phyloP scores from a whole-genome alignment of 148 eudicot species.

The Euryodendron excelsum region DNA sequence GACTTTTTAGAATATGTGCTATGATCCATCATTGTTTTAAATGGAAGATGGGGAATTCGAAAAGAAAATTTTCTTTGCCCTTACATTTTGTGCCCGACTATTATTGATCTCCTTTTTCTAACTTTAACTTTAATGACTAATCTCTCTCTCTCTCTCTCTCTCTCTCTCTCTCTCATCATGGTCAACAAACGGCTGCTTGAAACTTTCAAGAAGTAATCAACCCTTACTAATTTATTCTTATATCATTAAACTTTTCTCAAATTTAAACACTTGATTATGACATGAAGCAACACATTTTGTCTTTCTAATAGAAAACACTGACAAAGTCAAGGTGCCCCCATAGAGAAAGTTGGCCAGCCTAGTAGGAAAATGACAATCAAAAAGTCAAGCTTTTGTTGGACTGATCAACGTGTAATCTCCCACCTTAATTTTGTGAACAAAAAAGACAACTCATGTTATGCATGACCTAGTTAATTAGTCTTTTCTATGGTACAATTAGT shows the following conservation, averaged over 20 bases:
- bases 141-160: too few species aligned
- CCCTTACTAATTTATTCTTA: neutral
- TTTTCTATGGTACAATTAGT: too few species aligned
- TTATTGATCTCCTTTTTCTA: neutral
- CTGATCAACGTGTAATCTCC: too few species aligned
- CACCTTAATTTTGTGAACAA: too few species aligned
- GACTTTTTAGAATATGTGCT: too few species aligned
- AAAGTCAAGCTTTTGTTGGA: neutral
- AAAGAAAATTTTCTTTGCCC: neutral
- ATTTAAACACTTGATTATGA: neutral
- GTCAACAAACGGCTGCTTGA: constrained; percentile 8
- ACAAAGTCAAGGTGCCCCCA: neutral
- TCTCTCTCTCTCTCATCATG: neutral
- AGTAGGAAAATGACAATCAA: neutral
- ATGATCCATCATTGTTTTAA: neutral
- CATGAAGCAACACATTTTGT: neutral
- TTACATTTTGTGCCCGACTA: neutral
- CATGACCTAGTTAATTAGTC: neutral
- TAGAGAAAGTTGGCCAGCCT: neutral
- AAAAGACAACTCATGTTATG: too few species aligned
- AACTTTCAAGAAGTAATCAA: neutral
- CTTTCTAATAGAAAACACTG: neutral
- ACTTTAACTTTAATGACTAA: neutral
- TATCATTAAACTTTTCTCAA: neutral
- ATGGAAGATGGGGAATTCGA: neutral